These are phyloP conservation scores for Oryza coarctata DNA, from an alignment of 176 grass and related monocot species.

Conservation along the genomic window DNA sequence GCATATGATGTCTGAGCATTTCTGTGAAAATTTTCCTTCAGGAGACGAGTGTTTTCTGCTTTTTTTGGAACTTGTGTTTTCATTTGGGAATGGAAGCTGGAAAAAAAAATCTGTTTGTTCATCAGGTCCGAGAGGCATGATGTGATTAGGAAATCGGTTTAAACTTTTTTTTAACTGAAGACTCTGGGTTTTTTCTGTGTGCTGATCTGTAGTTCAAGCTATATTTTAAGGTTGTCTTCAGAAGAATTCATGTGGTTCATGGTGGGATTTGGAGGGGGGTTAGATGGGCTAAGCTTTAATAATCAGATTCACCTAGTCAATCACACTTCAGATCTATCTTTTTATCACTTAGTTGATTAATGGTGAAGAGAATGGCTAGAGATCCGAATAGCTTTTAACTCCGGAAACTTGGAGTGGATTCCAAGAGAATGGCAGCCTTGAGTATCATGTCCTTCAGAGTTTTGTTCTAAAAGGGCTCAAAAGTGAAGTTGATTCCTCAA, in stretches of 20 bases:
- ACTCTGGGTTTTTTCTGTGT: conserved; percentile 26
- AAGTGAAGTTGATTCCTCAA: conserved; percentile 25
- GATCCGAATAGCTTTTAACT: conserved; percentile 35
- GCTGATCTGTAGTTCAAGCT: conserved; percentile 21
- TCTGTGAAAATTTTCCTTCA: neutral
- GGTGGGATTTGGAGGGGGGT: neutral
- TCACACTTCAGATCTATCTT: conserved; percentile 25
- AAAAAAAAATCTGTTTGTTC: neutral
- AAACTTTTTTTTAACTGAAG: neutral
- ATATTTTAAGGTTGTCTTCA: neutral
- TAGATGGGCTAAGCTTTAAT: conserved; percentile 26
- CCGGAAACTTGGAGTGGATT: conserved; percentile 36
- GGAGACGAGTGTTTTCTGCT: neutral
- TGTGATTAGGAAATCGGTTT: neutral
- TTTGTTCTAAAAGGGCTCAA: conserved; percentile 9
- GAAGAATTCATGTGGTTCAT: conserved; percentile 12
- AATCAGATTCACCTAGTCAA: conserved; percentile 26
- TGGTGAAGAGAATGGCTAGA: conserved; percentile 36
- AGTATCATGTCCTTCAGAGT: conserved; percentile 5
- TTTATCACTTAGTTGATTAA: conserved; percentile 29
- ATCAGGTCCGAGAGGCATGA: neutral
- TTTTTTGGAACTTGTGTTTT: neutral
- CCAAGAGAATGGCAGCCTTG: conserved; percentile 55
- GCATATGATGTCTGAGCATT: neutral
- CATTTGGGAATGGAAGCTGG: neutral